phyloP scores from a whole-genome alignment of 306 rosid genomes.

The Cicer judaicum region DNA sequence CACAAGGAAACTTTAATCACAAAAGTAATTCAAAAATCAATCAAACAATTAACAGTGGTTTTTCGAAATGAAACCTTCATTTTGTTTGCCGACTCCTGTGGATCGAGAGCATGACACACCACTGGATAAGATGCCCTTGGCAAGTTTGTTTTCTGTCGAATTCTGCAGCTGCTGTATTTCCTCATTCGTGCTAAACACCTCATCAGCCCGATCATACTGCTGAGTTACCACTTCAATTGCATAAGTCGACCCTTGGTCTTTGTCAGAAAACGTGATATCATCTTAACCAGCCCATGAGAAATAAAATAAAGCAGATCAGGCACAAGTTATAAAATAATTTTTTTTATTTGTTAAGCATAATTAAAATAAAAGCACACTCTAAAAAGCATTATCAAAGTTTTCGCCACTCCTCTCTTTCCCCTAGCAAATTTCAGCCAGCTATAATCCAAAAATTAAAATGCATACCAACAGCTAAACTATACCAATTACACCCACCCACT shows the following conservation, averaged over 20 bases:
- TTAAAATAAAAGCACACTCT: constrained; percentile 14
- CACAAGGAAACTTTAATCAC: constrained; percentile 18
- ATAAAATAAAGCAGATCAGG: constrained; percentile 44
- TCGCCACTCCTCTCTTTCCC: constrained; percentile 28
- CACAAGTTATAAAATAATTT: constrained; percentile 22
- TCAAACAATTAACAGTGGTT: constrained; percentile 23
- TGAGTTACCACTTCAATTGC: constrained; percentile 49
- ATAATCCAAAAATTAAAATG: constrained; percentile 10
- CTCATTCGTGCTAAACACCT: constrained; percentile 49
- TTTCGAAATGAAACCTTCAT: constrained; percentile 60
- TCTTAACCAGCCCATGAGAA: constrained; percentile 58
- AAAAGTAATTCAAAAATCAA: constrained; percentile 23
- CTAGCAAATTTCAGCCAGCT: constrained; percentile 36
- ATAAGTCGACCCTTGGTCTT: constrained; percentile 55
- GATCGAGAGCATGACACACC: constrained; percentile 43
- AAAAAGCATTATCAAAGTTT: constrained; percentile 10
- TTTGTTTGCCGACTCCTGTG: constrained; percentile 37
- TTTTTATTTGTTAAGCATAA: background rate
- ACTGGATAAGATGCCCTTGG: constrained; percentile 39
- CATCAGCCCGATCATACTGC: constrained; percentile 39
- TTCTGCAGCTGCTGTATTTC: constrained; percentile 46
- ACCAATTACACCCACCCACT: background rate
- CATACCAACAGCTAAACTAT: constrained; percentile 10
- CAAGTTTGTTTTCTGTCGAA: constrained; percentile 44
- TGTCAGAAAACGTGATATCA: constrained; percentile 71